These are phyloP conservation scores for Schoenoplectus triqueter DNA, from an alignment of 202 grass and related monocot species.

Conservation along the genomic window DNA sequence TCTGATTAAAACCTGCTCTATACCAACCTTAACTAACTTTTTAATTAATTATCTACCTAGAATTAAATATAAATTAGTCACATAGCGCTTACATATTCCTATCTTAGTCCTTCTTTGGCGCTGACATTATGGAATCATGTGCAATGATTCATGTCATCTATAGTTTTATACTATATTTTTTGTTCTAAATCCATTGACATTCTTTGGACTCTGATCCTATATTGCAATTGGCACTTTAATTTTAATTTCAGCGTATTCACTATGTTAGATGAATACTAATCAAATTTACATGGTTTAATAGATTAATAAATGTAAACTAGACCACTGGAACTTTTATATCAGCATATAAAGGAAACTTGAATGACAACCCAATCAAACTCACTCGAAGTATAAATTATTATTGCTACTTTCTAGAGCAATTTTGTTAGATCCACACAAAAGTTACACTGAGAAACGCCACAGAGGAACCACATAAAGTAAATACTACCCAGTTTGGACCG, in stretches of 20 bases:
- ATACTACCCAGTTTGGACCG: slow-evolving; percentile 35
- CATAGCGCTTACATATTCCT: slow-evolving; percentile 16
- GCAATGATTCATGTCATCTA: slow-evolving; percentile 23
- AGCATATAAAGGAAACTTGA: not conserved
- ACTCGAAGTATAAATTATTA: slow-evolving; percentile 23
- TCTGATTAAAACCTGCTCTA: slow-evolving; percentile 30
- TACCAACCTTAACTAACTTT: slow-evolving; percentile 40
- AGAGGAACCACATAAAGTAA: not conserved
- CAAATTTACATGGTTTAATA: not conserved
- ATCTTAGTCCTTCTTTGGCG: slow-evolving; percentile 17
- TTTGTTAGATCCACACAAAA: slow-evolving; percentile 17
- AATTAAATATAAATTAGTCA: slow-evolving; percentile 29
- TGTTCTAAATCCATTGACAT: slow-evolving; percentile 19
- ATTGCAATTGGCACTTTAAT: not conserved
- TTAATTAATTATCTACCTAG: slow-evolving; percentile 30
- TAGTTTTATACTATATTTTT: not conserved
- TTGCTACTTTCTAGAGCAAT: slow-evolving; percentile 9
- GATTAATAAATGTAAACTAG: not conserved
- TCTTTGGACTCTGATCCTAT: not conserved
- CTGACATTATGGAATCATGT: slow-evolving; percentile 26
- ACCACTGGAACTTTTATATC: too few species aligned
- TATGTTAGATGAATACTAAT: not conserved
- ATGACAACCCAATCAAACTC: slow-evolving; percentile 46
- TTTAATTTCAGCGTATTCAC: not conserved
- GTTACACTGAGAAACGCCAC: not conserved